Conservation (phyloP, 1,284 basidiomycete genomes). For the Anthracocystis panici-leucophaei region DNA sequence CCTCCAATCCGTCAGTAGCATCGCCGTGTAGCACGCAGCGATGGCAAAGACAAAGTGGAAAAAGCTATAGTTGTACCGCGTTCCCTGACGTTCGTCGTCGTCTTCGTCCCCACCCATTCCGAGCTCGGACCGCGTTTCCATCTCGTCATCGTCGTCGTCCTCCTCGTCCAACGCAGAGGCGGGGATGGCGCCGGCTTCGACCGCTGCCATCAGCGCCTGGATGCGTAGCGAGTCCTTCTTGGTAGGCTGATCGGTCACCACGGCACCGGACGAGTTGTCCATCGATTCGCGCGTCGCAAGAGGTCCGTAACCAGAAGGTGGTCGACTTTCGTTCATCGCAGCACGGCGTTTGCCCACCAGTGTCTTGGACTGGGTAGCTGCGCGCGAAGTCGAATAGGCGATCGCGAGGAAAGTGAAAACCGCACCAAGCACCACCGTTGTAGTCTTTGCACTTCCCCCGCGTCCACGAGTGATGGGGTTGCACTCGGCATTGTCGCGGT, state of each 20-base stretch:
- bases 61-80: conserved; percentile 98
- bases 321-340: conserved; percentile 71
- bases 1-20: conserved; percentile 95
- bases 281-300: conserved; percentile 53
- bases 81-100: conserved; percentile 95
- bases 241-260: conserved; percentile 82
- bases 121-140: conserved; percentile 73
- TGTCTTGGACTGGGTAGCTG: conserved; percentile 92
- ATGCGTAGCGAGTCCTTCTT: conserved; percentile 89
- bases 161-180: conserved; percentile 88
- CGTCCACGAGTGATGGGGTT: conserved; percentile 82
- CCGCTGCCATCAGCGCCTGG: conserved; percentile 92
- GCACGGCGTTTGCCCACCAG: conserved; percentile 80
- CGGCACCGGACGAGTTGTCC: conserved; percentile 72
- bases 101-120: conserved; percentile 78
- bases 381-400: conserved; percentile 94
- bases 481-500: conserved; percentile 85
- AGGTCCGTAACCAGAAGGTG: conserved; percentile 61
- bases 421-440: conserved; percentile 89
- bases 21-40: conserved; percentile 96
- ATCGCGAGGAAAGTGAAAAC: conserved; percentile 97
- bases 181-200: conserved; percentile 94
- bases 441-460: conserved; percentile 80
- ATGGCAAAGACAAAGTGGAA: conserved; percentile 98
- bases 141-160: conserved; percentile 81